These are phyloP conservation scores for Aeschynomene evenia DNA, from an alignment of 306 rosid genomes.

Conservation along the genomic window DNA sequence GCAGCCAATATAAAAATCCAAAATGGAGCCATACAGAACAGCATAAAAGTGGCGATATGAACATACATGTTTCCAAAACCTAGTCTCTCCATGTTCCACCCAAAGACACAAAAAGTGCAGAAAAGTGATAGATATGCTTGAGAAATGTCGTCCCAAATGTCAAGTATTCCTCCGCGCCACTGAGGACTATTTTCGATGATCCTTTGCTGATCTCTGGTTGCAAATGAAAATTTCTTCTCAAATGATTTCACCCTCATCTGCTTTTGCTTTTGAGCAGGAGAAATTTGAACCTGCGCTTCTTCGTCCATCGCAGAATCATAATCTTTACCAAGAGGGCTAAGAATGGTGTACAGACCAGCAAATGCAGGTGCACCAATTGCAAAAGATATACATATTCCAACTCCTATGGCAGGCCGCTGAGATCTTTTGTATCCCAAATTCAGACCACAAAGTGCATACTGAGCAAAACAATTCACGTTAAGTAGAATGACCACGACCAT, in stretches of 20 bases:
- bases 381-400: constrained; percentile 71
- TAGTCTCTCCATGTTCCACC: constrained; percentile 98
- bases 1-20: constrained; percentile 93
- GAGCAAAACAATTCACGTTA: constrained; percentile 81
- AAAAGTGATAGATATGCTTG: constrained; percentile 77
- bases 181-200: constrained; percentile 45
- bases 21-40: constrained; percentile 93
- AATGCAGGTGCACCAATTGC: constrained; percentile 85
- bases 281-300: constrained; percentile 54
- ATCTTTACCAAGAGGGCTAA: constrained; percentile 91
- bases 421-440: constrained; percentile 83
- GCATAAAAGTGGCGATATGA: constrained; percentile 83
- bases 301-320: constrained; percentile 71
- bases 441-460: constrained; percentile 90
- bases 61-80: constrained; percentile 94
- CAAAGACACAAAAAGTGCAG: constrained; percentile 86
- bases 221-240: constrained; percentile 79
- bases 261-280: constrained; percentile 31
- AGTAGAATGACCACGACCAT: constrained; percentile 80
- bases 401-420: constrained; percentile 82
- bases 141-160: constrained; percentile 84
- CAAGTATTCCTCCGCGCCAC: constrained; percentile 91
- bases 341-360: constrained; percentile 72
- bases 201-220: constrained; percentile 40
- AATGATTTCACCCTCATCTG: constrained; percentile 44